Base-by-base conservation (phyloP, 2,329 filamentous ascomycete species). In the Fusarium nelsonii region DNA sequence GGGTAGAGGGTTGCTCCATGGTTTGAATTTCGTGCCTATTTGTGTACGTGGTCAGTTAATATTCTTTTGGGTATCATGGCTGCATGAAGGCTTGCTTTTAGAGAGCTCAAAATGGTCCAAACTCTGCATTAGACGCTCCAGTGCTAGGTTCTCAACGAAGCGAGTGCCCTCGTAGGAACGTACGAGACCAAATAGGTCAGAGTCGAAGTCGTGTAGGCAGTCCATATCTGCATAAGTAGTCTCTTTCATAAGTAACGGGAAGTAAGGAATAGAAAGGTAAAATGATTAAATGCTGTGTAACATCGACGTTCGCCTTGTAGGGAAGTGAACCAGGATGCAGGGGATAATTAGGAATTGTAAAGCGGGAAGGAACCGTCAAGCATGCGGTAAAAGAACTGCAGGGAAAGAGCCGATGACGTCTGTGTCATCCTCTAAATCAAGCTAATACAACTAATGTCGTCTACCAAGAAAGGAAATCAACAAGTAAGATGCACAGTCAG, bases 371-470 rank as follows among this genome's bases (percentile, higher is more conserved):
- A 3, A 15, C 16, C 18, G 11, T n/a, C n/a, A n/a, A n/a, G n/a
- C n/a, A n/a, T n/a, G n/a, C n/a, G 6, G 16, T 28, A 36, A 10
- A 23, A 16, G 12, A 10, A 11, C 10, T n/a, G 15, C 20, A 34
- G 23, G 32, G 11, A 33, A 33, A 48, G 9, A 10, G 20, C 20
- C 11, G 46, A 36, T 49, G 46, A 49, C 46, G 46, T 36, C 46
- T 28, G 3, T 44, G 2, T 15, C 34, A 10, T 18, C 16, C 3
- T 6, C 5, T 10, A 8, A 8, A 4, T 3, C 10, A 49, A 34
- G 18, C 46, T 36, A 49, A 36, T 49, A n/a, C n/a, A n/a, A n/a
- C n/a, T n/a, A n/a, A n/a, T n/a, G 46, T 49, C 18, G 11, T 26
- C 23, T 9, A 26, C 46, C 32, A 2, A 18, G 15, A 49, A 36